Conservation (phyloP, 495 filamentous ascomycete species). For the Lophium mytilinum region DNA sequence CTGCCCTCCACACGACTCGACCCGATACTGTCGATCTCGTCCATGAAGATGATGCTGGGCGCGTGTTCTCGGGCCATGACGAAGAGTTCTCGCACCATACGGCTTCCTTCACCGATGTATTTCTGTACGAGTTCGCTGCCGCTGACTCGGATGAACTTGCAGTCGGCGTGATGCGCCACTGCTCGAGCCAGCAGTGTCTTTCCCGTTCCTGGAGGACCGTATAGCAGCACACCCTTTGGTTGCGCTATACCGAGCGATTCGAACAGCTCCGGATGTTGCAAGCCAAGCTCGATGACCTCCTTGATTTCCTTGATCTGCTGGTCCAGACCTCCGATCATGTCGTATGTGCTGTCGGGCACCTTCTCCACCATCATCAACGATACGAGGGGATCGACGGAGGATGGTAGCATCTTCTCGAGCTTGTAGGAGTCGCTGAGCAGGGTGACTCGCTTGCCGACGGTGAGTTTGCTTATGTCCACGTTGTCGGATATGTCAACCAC, state of each 20-base stretch:
- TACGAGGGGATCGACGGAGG: conserved; percentile 93
- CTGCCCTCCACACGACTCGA: conserved; percentile 93
- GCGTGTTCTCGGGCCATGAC: conserved; percentile 99
- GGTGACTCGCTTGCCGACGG: conserved; percentile 93
- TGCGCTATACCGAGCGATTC: conserved; percentile 98
- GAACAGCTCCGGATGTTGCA: conserved; percentile 97
- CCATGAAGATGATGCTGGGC: conserved; percentile 99
- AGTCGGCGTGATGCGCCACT: conserved; percentile 95
- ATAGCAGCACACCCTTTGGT: conserved; percentile 93
- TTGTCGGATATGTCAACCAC: conserved; percentile 94
- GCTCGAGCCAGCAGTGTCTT: conserved; percentile 95
- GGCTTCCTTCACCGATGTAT: conserved; percentile 95
- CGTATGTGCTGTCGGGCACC: conserved; percentile 98
- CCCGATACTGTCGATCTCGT: conserved; percentile 98
- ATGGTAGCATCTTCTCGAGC: conserved; percentile 95
- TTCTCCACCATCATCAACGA: conserved; percentile 99
- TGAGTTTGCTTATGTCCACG: conserved; percentile 92
- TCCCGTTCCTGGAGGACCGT: conserved; percentile 92
- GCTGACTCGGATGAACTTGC: conserved; percentile 96
- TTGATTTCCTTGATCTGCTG: conserved; percentile 99
- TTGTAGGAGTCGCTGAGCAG: conserved; percentile 95
- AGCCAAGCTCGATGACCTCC: conserved; percentile 96
- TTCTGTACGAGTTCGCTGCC: conserved; percentile 97
- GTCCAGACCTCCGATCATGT: conserved; percentile 98
- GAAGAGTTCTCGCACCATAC: conserved; percentile 98